Conservation (phyloP, 768 basidiomycete genomes). For the Agrocybe chaxingu region DNA sequence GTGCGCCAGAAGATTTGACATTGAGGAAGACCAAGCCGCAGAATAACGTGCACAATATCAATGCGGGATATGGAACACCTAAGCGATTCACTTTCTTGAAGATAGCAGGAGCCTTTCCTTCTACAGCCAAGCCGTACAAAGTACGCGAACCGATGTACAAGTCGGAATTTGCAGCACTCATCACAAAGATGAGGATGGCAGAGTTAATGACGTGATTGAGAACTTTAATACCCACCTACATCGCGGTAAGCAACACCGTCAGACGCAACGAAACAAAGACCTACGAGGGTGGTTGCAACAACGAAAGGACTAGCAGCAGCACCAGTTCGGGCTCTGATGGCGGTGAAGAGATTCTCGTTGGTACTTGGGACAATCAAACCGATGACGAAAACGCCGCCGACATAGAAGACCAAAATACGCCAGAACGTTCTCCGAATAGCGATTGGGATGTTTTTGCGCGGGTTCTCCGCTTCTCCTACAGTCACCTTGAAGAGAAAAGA, state of each 20-base stretch:
- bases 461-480: constrained; percentile 65
- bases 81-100: constrained; percentile 40
- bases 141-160: constrained; percentile 52
- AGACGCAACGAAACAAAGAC: neutral
- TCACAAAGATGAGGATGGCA: constrained; percentile 61
- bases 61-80: constrained; percentile 49
- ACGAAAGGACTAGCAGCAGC: constrained; percentile 68
- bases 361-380: constrained; percentile 67
- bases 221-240: constrained; percentile 50
- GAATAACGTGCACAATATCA: constrained; percentile 52
- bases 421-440: constrained; percentile 67
- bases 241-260: neutral
- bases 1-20: constrained; percentile 44
- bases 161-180: constrained; percentile 63
- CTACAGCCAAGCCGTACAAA: constrained; percentile 44
- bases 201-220: constrained; percentile 66
- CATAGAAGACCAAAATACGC: constrained; percentile 57
- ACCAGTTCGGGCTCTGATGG: constrained; percentile 42
- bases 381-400: constrained; percentile 70
- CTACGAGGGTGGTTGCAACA: constrained; percentile 41
- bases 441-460: constrained; percentile 67
- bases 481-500: constrained; percentile 28
- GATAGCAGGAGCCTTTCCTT: constrained; percentile 46
- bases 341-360: constrained; percentile 42
- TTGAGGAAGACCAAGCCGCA: constrained; percentile 59